Base-by-base conservation (phyloP, 2,329 filamentous ascomycete species). In the Stemphylium vesicarium region DNA sequence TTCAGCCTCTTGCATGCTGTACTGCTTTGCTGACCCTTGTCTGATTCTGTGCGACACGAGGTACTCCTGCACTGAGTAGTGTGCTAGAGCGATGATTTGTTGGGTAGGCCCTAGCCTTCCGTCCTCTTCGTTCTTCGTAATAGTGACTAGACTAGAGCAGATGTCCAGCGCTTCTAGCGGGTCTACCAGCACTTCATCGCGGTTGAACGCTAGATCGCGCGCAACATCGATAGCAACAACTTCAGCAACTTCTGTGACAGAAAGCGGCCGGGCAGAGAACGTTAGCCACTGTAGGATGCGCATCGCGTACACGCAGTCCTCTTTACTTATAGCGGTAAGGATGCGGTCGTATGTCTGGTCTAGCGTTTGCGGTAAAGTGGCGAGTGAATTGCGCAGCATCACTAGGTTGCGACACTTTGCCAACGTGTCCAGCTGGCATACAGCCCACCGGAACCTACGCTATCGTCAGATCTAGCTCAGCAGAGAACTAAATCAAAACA, bases 1-100 rank as follows among this genome's bases (percentile, higher is more conserved):
- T 20, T 3, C 48, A 13, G 22, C 41, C 1, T 65, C 54, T 48
- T 66, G 59, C 63, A 75, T 68, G 40, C 59, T 58, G 45, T 68
- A 74, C 10, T 48, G 42, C 26, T 44, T 46, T 48, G 65, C 64
- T 46, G 29, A 18, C 13, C 66, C 62, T 61, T 64, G 52, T 22
- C 35, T 43, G 31, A 70, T 69, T 29, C 67, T 64, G 11, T 65
- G 56, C 22, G 71, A 75, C 1, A 68, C 24, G 35, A 75, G 70
- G 36, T 74, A 75, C 40, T 75, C 73, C 36, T 72, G 62, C 8
- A 75, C 71, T 13, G 73, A 75, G 47, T 71, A 74, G 52, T 75
- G 73, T 39, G 71, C 67, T 16, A 75, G 57, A 47, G 50, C 45
- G 20, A 68, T 39, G 15, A 63, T 51, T 12, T 41, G 47, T 35